Evolutionary conservation across 257 asterid genomes (phyloP).

Genomic region (Jaltomata sinuosa): DNA sequence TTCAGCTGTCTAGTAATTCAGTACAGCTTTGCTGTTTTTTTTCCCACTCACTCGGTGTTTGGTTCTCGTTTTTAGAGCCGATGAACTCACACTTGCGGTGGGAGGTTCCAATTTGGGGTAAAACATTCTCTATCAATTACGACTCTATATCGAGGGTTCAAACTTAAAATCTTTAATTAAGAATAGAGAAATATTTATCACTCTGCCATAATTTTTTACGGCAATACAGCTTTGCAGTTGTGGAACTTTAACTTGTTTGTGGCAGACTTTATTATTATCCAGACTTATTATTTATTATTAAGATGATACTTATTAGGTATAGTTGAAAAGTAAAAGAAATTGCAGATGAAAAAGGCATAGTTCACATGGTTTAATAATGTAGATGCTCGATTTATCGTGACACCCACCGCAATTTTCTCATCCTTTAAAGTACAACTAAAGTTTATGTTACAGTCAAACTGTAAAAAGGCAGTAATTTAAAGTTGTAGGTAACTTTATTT

Average conservation of each 20-base stretch:
- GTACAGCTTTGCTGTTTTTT: background rate
- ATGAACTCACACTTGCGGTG: too few relatives aligned
- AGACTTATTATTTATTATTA: background rate
- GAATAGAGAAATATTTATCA: background rate
- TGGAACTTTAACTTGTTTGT: background rate
- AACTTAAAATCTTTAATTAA: background rate
- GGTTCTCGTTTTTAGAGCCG: too few relatives aligned
- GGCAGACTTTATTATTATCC: background rate
- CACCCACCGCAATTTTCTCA: conserved; percentile 4
- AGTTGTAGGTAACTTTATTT: background rate
- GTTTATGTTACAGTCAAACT: background rate
- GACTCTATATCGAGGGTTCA: background rate
- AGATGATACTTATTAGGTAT: background rate
- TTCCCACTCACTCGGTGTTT: too few relatives aligned
- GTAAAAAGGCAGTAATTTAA: background rate
- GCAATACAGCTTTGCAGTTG: background rate
- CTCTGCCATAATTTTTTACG: background rate
- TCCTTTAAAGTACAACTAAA: background rate
- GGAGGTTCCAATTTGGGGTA: accelerated
- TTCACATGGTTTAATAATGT: conserved; percentile 1
- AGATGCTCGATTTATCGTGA: background rate
- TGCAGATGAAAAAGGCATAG: background rate
- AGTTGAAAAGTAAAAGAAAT: background rate
- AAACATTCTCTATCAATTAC: accelerated
- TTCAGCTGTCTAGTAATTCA: background rate